Evolutionary conservation across 305 asterid species (phyloP).

Genomic region (Striga hermonthica): DNA sequence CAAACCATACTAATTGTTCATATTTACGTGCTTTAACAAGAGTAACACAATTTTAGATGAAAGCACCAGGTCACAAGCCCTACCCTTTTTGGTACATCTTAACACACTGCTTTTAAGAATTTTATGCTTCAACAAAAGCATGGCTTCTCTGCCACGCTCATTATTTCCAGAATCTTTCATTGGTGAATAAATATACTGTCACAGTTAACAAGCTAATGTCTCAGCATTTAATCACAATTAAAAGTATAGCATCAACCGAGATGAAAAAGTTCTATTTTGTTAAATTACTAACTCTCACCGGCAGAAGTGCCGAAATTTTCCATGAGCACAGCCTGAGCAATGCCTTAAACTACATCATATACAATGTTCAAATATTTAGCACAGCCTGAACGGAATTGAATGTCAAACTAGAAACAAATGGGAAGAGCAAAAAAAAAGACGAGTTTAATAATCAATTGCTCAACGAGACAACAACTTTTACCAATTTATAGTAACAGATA

Average conservation of each 20-base stretch:
- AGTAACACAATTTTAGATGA: slow-evolving; percentile 70
- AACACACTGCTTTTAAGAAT: slow-evolving; percentile 65
- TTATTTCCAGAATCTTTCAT: slow-evolving; percentile 56
- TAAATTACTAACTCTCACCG: slow-evolving; percentile 76
- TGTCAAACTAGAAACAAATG: too few species aligned
- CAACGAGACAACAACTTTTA: too few species aligned
- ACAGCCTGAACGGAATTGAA: too few species aligned
- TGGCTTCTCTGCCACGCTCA: slow-evolving; percentile 58
- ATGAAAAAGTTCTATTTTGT: slow-evolving; percentile 14
- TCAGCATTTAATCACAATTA: slow-evolving; percentile 21
- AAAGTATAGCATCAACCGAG: slow-evolving; percentile 18
- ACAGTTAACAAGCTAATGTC: slow-evolving; percentile 27
- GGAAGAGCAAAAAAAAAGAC: slow-evolving; percentile 19
- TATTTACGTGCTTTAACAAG: slow-evolving; percentile 20
- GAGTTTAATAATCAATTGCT: slow-evolving; percentile 1
- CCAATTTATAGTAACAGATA: too few species aligned
- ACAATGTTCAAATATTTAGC: slow-evolving; percentile 29
- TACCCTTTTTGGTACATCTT: slow-evolving; percentile 90
- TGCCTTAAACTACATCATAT: slow-evolving; percentile 50
- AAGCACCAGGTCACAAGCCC: slow-evolving; percentile 91
- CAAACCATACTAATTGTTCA: too few species aligned
- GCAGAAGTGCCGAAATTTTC: slow-evolving; percentile 76
- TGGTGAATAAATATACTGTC: slow-evolving; percentile 72
- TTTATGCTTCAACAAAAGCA: slow-evolving; percentile 79
- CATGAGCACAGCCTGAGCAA: slow-evolving; percentile 74